Conservation (phyloP, 306 rosid genomes). For the Inga laurina region DNA sequence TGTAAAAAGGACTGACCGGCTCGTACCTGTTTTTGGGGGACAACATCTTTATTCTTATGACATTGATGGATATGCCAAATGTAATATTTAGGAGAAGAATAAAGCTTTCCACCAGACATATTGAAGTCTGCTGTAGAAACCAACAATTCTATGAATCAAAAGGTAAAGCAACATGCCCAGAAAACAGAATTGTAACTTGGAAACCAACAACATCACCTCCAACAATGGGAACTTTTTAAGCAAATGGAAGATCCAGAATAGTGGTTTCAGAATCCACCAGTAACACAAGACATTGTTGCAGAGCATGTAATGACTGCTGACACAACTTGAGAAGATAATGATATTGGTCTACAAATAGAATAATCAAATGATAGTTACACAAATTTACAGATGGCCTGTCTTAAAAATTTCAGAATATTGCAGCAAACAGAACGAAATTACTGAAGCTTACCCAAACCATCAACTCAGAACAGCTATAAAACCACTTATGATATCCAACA, state of each 20-base stretch:
- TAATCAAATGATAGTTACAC: slow-evolving; percentile 22
- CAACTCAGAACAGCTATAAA: slow-evolving; percentile 68
- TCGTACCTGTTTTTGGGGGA: slow-evolving; percentile 64
- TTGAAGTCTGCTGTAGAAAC: slow-evolving; percentile 50
- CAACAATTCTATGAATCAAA: slow-evolving; percentile 5
- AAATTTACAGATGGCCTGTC: slow-evolving; percentile 16
- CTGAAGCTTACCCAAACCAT: slow-evolving; percentile 74
- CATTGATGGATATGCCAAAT: slow-evolving; percentile 67
- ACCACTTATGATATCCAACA: slow-evolving; percentile 63
- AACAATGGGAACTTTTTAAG: slow-evolving; percentile 45
- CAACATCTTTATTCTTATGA: slow-evolving; percentile 54
- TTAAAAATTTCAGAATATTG: slow-evolving; percentile 6
- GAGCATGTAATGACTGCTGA: slow-evolving; percentile 44
- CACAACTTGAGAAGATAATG: slow-evolving; percentile 57
- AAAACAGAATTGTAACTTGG: not conserved
- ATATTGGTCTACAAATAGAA: slow-evolving; percentile 53
- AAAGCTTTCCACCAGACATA: slow-evolving; percentile 47
- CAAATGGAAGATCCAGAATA: slow-evolving; percentile 54
- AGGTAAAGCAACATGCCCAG: slow-evolving; percentile 1
- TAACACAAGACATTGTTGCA: slow-evolving; percentile 53
- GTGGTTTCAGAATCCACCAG: slow-evolving; percentile 83
- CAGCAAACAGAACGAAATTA: slow-evolving; percentile 10
- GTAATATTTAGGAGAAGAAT: slow-evolving; percentile 56
- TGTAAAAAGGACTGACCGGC: slow-evolving; percentile 16
- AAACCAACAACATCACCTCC: slow-evolving; percentile 50